These are phyloP conservation scores for Limnomonas spitsbergensis DNA, from an alignment of 139 green algal species.

Conservation along the genomic window DNA sequence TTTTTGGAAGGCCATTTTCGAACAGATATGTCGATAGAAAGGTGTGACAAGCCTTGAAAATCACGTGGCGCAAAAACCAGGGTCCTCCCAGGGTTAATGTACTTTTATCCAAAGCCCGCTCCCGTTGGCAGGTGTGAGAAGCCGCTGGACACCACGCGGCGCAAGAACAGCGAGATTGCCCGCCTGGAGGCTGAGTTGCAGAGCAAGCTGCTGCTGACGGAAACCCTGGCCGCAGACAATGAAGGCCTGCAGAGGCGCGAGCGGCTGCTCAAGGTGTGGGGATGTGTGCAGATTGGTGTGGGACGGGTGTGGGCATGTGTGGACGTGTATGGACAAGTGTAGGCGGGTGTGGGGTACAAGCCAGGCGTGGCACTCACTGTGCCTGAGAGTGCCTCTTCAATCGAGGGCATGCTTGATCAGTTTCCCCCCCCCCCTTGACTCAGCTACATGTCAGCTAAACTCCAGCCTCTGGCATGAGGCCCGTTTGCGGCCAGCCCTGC, in stretches of 20 bases:
- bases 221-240: not conserved
- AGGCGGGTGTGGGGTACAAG: not conserved
- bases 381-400: not conserved
- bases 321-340: not conserved
- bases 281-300: not conserved
- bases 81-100: no score
- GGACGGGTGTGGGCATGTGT: not conserved
- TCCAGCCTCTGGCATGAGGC: not conserved
- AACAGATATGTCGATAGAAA: no score
- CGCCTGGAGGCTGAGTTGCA: not conserved
- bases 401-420: not conserved
- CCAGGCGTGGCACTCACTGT: not conserved
- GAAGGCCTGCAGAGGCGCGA: not conserved
- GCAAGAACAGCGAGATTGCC: constrained; percentile 1
- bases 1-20: no score
- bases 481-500: no score
- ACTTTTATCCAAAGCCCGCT: no score
- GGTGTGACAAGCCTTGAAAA: no score
- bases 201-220: not conserved
- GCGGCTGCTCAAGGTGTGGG: not conserved
- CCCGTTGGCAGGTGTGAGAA: not conserved
- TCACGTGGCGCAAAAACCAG: no score
- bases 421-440: not conserved
- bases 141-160: not conserved
- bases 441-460: not conserved